Evolutionary conservation across 2,329 filamentous ascomycete species (phyloP), one percentile per base, ranked within the genome.

Genomic region (Colletotrichum abscissum): DNA sequence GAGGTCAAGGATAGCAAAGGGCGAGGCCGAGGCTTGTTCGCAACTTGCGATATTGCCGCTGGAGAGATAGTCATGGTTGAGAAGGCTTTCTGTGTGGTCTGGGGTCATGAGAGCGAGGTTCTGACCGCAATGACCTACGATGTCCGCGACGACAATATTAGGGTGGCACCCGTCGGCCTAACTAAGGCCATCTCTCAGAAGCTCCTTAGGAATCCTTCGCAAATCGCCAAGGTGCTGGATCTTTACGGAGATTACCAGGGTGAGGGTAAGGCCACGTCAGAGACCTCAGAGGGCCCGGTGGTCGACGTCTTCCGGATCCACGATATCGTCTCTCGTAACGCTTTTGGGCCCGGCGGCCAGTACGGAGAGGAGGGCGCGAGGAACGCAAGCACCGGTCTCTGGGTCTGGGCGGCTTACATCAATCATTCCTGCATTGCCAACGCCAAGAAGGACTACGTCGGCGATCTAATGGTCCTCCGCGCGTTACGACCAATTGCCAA

Each of bases 351-450:
- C 1, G 80, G 78, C 1, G 76, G 74, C 56, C 79, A 81, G 60
- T 75, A 74, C 0, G 74, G 75, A 1, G 78, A 79, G 2, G 80
- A 81, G 49, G 77, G 77, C 11, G 68, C 78, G 0, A 76, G 76
- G 4, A 82, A 80, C 38, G 76, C 81, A 1, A 84, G 81, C 58
- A 79, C 80, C 0, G 84, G 84, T 2, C 75, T 86, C 30, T 86
- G 84, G 84, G 76, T 80, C 1, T 75, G 78, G 5, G 80, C 83
- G 4, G 81, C 84, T 0, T 84, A 83, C 69, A 81, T 84, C 70
- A 86, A 86, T 59, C 84, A 86, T 72, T 83, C 82, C 0, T 86
- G 84, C 68, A 62, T 80, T 1, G 65, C 80, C 38, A 86, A 85
- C 69, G 71, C 77, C 0, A 78, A 77, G 56, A 82, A 81, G 33